phyloP scores from a whole-genome alignment of 2,329 filamentous ascomycete genomes.

The Pseudocercospora cruenta region DNA sequence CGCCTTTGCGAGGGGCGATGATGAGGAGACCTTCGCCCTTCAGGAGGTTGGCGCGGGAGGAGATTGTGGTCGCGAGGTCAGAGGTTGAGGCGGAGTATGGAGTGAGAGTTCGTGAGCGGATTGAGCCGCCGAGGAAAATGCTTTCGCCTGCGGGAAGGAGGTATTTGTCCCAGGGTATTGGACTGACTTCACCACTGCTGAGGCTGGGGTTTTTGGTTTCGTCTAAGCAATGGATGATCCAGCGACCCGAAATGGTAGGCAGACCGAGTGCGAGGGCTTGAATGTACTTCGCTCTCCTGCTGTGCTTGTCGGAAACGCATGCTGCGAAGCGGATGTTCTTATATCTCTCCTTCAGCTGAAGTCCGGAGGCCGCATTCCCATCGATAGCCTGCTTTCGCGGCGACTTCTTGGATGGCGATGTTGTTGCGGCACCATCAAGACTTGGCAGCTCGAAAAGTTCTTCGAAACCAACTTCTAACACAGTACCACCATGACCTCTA shows the following conservation, averaged over 20 bases:
- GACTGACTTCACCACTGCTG: conserved; percentile 50
- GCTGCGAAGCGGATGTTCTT: conserved; percentile 74
- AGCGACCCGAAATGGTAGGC: conserved; percentile 80
- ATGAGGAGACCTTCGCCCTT: conserved; percentile 72
- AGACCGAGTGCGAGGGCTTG: conserved; percentile 89
- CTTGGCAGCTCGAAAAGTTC: conserved; percentile 68
- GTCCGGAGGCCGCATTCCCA: conserved; percentile 26
- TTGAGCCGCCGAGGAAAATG: conserved; percentile 72
- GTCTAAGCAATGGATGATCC: conserved; percentile 73
- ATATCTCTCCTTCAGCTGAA: conserved; percentile 55
- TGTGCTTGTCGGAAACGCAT: conserved; percentile 82
- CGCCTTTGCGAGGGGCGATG: conserved; percentile 60
- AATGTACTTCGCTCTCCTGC: conserved; percentile 87
- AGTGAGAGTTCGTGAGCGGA: conserved; percentile 71
- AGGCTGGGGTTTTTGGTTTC: conserved; percentile 21
- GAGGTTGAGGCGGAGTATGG: conserved; percentile 63
- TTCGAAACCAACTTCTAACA: conserved; percentile 77
- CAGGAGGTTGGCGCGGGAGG: conserved; percentile 42
- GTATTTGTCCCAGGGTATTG: conserved; percentile 79
- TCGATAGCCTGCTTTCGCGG: conserved; percentile 16
- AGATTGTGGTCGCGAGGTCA: conserved; percentile 61
- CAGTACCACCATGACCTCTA: conserved; percentile 68
- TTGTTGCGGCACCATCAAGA: conserved; percentile 31
- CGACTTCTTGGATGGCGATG: conserved; percentile 29
- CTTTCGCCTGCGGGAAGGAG: conserved; percentile 85